phyloP scores from a whole-genome alignment of 306 rosid genomes.

The Alnus rubra region DNA sequence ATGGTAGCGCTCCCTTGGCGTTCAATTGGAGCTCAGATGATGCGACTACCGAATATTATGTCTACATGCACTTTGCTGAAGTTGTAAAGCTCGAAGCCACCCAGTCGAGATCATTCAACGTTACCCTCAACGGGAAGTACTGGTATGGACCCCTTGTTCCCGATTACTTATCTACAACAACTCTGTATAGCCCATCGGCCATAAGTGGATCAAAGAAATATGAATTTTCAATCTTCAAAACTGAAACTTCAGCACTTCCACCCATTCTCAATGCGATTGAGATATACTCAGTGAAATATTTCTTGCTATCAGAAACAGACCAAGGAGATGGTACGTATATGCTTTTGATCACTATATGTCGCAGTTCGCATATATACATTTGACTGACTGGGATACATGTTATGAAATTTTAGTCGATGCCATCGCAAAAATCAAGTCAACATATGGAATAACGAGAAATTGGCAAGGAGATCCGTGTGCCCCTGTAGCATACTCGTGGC shows the following conservation, averaged over 20 bases:
- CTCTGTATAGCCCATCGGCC: background rate
- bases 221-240: no score
- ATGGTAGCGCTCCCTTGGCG: background rate
- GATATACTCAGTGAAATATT: slow-evolving; percentile 13
- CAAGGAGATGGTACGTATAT: slow-evolving; percentile 43
- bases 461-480: slow-evolving; percentile 73
- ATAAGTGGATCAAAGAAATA: background rate
- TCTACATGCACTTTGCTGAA: slow-evolving; percentile 39
- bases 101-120: slow-evolving; percentile 33
- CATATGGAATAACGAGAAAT: slow-evolving; percentile 41
- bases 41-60: background rate
- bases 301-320: slow-evolving; percentile 31
- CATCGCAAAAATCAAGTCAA: slow-evolving; percentile 46
- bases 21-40: background rate
- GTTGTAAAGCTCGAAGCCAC: slow-evolving; percentile 10
- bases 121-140: slow-evolving; percentile 1
- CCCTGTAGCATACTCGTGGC: slow-evolving; percentile 48
- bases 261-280: slow-evolving; percentile 47
- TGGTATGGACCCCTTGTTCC: no score
- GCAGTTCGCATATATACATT: background rate
- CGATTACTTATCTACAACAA: background rate
- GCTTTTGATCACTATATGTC: no score
- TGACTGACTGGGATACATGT: no score
- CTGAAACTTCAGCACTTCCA: slow-evolving; percentile 28
- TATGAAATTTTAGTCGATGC: slow-evolving; percentile 39